Percentiles rank a stretch among this genome's conserved stretches.
Conservation (phyloP, 805 yeast genomes). For the Candida multigemmis region DNA sequence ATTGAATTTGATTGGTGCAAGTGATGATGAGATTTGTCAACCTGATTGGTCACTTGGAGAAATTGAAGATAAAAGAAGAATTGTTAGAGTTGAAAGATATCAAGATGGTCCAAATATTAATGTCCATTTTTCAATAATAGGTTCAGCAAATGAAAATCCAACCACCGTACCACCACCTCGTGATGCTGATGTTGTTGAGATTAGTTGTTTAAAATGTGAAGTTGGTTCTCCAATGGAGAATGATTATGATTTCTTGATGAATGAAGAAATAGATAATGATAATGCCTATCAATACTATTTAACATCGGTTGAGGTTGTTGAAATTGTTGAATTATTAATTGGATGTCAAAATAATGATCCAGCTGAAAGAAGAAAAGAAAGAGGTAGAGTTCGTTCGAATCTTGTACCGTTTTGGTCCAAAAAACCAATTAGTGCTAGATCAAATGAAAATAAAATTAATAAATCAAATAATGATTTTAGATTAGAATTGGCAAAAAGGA, state of each 20-base stretch:
- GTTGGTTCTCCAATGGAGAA: too few species aligned
- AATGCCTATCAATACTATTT: constrained; percentile 37
- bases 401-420: constrained; percentile 62
- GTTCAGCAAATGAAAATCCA: constrained; percentile 41
- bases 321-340: constrained; percentile 52
- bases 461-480: constrained; percentile 28
- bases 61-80: constrained; percentile 42
- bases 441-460: constrained; percentile 13
- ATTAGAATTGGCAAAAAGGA: constrained; percentile 51
- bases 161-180: constrained; percentile 24
- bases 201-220: constrained; percentile 47
- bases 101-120: constrained; percentile 39
- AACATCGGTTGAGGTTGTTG: constrained; percentile 60
- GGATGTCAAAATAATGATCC: constrained; percentile 39
- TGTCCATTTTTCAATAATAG: constrained; percentile 43
- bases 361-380: constrained; percentile 47
- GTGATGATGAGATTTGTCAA: constrained; percentile 38
- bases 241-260: too few species aligned
- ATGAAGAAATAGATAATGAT: constrained; percentile 7
- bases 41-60: constrained; percentile 44
- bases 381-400: constrained; percentile 61
- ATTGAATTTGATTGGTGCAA: constrained; percentile 35
- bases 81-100: constrained; percentile 46
- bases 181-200: constrained; percentile 45
- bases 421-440: constrained; percentile 43